Evolutionary conservation across 176 grass and related monocot genomes (phyloP), one percentile per base, ranked within the genome.

Genomic region (Tuctoria greenei): DNA sequence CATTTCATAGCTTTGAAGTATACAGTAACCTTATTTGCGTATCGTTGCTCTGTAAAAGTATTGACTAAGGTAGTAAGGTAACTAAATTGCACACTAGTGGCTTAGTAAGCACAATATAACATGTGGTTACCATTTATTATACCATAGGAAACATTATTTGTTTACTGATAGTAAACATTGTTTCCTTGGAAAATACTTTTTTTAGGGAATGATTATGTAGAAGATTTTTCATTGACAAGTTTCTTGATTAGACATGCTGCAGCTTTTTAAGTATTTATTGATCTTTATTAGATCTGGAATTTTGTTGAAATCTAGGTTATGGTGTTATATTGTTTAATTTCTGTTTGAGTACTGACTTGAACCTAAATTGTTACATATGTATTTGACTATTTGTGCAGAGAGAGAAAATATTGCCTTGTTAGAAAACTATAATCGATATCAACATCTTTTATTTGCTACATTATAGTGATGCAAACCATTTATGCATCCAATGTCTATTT

Each of bases 371-470:
- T 67, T 58, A 31, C 8, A 35, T 74, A 16, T 6, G 4, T 56
- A 64, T 37, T 47, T 26, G n/a, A n/a, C n/a, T n/a, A n/a, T n/a
- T n/a, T 50, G 45, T 12, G 45, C 5, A 63, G 17, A 41, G 5
- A 18, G n/a, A 26, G 24, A 72, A 66, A 21, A 7, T 42, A 25
- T 60, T 36, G 10, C 10, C 10, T 51, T 31, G 2, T 44, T 73
- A 20, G 46, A 35, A 81, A 82, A 45, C 14, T 23, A 24, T 31
- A 38, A 34, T 64, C 10, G 4, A 11, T 55, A 16, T 55, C 36
- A 38, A 25, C 16, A 23, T 73, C 59, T 81, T 65, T 20, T 55
- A 35, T 66, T 74, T 74, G 17, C 13, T 45, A 43, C 24, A 12
- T 23, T 43, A 16, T 45, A 57, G 28, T 62, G 39, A 44, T 57